phyloP scores from a whole-genome alignment of 495 filamentous ascomycete species.

The Endocarpon pusillum region DNA sequence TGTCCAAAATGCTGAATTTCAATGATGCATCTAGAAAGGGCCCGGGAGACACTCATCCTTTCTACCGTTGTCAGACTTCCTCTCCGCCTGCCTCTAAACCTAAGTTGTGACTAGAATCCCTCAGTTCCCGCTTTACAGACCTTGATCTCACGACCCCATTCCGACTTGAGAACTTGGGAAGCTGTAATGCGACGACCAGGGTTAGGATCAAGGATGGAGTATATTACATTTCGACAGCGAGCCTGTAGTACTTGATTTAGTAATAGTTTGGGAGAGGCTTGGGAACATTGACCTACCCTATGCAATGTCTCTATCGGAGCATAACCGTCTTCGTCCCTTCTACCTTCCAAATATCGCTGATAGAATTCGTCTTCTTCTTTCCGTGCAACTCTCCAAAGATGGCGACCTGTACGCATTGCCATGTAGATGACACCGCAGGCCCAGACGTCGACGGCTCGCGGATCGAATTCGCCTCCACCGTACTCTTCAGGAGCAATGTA shows the following conservation, averaged over 20 bases:
- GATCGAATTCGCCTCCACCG: constrained; percentile 85
- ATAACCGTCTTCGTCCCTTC: constrained; percentile 87
- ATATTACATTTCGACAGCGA: constrained; percentile 95
- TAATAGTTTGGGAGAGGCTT: constrained; percentile 4
- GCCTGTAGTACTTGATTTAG: constrained; percentile 36
- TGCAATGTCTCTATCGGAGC: constrained; percentile 90
- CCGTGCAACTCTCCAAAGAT: constrained; percentile 89
- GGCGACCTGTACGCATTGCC: constrained; percentile 94
- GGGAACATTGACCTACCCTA: constrained; percentile 48
- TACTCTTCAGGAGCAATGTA: constrained; percentile 99
- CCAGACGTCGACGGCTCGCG: constrained; percentile 92
- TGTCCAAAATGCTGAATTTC: too few relatives aligned
- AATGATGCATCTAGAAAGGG: too few relatives aligned
- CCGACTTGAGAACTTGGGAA: constrained; percentile 89
- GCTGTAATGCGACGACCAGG: constrained; percentile 76
- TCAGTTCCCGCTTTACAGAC: constrained; percentile 92
- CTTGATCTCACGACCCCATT: constrained; percentile 95
- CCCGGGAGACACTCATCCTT: too few relatives aligned
- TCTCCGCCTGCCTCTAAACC: too few relatives aligned
- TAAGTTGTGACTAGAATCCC: constrained; percentile 57
- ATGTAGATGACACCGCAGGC: constrained; percentile 98
- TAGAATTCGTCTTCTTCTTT: constrained; percentile 97
- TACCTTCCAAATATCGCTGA: constrained; percentile 76
- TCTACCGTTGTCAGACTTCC: too few relatives aligned
- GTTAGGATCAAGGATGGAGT: constrained; percentile 96